phyloP scores from a whole-genome alignment of 2,329 filamentous ascomycete species.

The Diaporthe caulivora region DNA sequence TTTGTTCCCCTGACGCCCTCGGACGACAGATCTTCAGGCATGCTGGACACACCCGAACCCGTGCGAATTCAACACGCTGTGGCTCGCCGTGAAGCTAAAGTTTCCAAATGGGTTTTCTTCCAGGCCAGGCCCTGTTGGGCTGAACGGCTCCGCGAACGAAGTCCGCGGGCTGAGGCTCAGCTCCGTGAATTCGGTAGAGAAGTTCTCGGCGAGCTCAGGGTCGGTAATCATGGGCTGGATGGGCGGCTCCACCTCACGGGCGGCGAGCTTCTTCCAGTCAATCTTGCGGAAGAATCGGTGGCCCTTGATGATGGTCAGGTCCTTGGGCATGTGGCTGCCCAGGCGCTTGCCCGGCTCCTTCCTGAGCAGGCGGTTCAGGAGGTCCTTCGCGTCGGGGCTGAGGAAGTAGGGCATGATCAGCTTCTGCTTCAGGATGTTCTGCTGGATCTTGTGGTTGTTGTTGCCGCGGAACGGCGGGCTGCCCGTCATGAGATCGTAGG shows the following conservation, averaged over 20 bases:
- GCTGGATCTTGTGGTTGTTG: conserved; percentile 94
- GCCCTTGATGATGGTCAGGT: conserved; percentile 85
- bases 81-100: conserved; percentile 73
- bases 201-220: conserved; percentile 96
- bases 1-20: neutral
- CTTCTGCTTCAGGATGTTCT: conserved; percentile 96
- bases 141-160: conserved; percentile 52
- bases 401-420: conserved; percentile 90
- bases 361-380: conserved; percentile 88
- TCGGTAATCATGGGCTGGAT: conserved; percentile 96
- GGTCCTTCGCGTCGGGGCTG: conserved; percentile 90
- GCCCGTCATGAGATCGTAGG: conserved; percentile 92
- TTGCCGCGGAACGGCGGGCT: conserved; percentile 90
- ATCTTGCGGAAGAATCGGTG: conserved; percentile 98
- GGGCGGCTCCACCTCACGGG: conserved; percentile 85
- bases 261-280: conserved; percentile 89
- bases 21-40: neutral
- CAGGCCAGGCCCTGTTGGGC: conserved; percentile 48
- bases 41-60: conserved; percentile 35
- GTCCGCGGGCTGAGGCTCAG: conserved; percentile 78
- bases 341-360: conserved; percentile 94
- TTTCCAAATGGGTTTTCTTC: conserved; percentile 72
- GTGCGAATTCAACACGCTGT: conserved; percentile 55
- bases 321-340: conserved; percentile 89
- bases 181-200: conserved; percentile 90